Evolutionary conservation across 2,329 filamentous ascomycete species (phyloP), one percentile per base, ranked within the genome.

Genomic region (Claviceps fusiformis): DNA sequence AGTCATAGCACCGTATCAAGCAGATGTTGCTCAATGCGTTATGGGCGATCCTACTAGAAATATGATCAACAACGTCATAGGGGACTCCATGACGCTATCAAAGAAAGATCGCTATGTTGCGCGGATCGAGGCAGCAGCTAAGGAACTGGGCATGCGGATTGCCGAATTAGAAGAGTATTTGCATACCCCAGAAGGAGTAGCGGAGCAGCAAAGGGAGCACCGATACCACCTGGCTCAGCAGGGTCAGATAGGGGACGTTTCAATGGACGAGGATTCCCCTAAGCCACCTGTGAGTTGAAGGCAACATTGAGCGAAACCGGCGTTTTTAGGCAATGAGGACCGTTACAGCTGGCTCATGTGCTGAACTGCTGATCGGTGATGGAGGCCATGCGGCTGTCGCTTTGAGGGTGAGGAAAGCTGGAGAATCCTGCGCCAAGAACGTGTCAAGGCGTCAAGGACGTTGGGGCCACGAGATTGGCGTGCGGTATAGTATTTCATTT

Each of bases 121-220:
- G 52, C 71, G 76, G 59, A 74, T 82, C 54, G 77, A 82, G 59
- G 69, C 74, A 47, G 72, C 76, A 3, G 77, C 79, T 13, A 73
- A 75, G 63, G 76, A 81, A 65, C 70, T 82, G 37, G 78, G 76
- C 7, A 69, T 78, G 61, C 73, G 75, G 33, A 73, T 81, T 48
- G 69, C 72, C 24, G 73, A 78, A 58, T 79, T 76, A 59, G 74
- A 79, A 57, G 76, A 78, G 50, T 71, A 68, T 31, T 55, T 66
- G 15, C 56, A 58, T 9, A 63, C 62, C 2, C 57, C 62, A 7
- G 65, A 67, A 47, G 62, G 64, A 13, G 56, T 63, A 27, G 60
- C 55, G 17, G 62, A 64, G 50, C 63, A 68, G 46, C 61, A 64
- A 45, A 57, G 59, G n/a, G 58, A 61, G 35, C 54, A 62, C 37